Conservation (phyloP, 768 basidiomycete genomes). For the Rhizopogon vinicolor region DNA sequence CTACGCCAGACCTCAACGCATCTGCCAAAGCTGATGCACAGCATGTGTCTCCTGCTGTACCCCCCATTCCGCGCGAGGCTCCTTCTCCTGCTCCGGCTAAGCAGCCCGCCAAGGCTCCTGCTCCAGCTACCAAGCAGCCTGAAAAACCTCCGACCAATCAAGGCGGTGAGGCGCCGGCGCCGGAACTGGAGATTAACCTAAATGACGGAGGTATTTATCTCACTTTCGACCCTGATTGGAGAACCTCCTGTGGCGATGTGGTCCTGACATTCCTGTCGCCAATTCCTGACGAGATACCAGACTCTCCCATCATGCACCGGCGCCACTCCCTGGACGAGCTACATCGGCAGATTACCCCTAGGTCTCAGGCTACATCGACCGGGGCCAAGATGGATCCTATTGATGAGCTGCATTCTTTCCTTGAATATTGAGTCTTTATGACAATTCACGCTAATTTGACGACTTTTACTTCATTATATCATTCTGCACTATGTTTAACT, state of each 20-base stretch:
- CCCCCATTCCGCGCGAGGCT: neutral
- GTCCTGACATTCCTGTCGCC: constrained; percentile 20
- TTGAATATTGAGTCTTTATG: constrained; percentile 3
- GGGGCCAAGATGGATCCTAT: constrained; percentile 8
- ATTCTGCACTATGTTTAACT: neutral
- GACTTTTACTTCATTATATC: constrained; percentile 1
- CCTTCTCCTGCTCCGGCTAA: neutral
- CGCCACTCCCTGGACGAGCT: constrained; percentile 17
- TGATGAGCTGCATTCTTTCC: constrained; percentile 19
- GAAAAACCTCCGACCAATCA: neutral
- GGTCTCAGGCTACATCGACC: neutral
- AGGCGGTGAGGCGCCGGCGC: neutral
- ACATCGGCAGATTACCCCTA: neutral
- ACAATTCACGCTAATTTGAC: neutral
- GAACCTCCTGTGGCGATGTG: constrained; percentile 16
- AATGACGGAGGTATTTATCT: constrained; percentile 24
- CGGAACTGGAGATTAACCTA: constrained; percentile 1
- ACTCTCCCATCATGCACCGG: constrained; percentile 20
- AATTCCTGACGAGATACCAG: constrained; percentile 13
- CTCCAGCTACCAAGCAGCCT: neutral
- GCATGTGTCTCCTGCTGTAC: neutral
- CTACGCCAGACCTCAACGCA: constrained; percentile 17
- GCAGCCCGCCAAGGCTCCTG: neutral
- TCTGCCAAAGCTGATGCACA: neutral
- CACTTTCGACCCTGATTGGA: constrained; percentile 20